Evolutionary conservation across 306 rosid genomes (phyloP).

Genomic region (Glycine tomentella): DNA sequence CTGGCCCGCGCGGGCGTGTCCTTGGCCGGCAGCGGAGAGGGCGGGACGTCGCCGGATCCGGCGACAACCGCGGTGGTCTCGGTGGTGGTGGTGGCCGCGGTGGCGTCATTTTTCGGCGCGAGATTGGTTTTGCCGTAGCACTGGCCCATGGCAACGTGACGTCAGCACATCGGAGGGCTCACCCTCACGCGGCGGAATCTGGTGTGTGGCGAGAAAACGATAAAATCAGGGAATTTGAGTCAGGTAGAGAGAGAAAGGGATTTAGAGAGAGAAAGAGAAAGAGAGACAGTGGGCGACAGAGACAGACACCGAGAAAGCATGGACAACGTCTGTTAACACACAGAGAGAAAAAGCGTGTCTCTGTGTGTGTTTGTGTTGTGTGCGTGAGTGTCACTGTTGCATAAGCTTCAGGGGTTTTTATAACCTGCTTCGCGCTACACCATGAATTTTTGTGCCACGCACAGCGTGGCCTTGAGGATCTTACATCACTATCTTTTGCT

Average conservation of each 20-base stretch:
- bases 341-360: conserved; percentile 25
- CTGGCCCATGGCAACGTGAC: conserved; percentile 67
- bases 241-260: conserved; percentile 59
- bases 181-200: conserved; percentile 43
- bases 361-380: not conserved
- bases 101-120: conserved; percentile 41
- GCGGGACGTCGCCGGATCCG: conserved; percentile 31
- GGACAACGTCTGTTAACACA: conserved; percentile 47
- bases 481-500: too few species aligned
- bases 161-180: conserved; percentile 17
- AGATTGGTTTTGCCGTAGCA: conserved; percentile 80
- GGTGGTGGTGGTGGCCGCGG: conserved; percentile 29
- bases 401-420: not conserved
- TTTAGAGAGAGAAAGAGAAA: conserved; percentile 7
- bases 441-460: not conserved
- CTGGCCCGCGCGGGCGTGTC: conserved; percentile 64
- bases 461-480: too few species aligned
- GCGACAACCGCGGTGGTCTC: conserved; percentile 4
- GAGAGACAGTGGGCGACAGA: conserved; percentile 36
- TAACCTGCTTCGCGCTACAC: not conserved
- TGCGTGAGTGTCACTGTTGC: conserved; percentile 18
- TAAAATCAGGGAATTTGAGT: conserved; percentile 68
- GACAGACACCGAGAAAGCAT: conserved; percentile 44
- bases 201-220: conserved; percentile 61
- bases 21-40: conserved; percentile 54